phyloP scores from a whole-genome alignment of 768 basidiomycete genomes.

The Leucogyrophana mollusca region DNA sequence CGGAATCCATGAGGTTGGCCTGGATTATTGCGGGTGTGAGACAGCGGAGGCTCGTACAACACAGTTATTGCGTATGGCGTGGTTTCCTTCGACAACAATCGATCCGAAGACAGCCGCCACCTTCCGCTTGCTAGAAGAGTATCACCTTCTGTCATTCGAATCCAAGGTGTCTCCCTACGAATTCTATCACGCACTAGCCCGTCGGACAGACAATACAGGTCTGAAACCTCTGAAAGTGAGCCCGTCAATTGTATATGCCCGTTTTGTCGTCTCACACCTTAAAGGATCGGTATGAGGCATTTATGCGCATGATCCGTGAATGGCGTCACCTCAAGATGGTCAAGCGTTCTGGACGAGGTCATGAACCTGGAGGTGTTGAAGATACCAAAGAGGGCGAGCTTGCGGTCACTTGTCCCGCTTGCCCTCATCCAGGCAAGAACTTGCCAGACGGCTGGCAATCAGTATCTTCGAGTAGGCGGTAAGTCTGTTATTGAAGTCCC shows the following conservation, averaged over 20 bases:
- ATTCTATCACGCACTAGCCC: constrained; percentile 21
- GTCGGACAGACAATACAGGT: constrained; percentile 26
- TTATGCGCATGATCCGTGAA: constrained; percentile 17
- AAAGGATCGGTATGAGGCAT: constrained; percentile 16
- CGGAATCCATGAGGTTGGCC: constrained; percentile 16
- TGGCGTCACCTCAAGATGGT: constrained; percentile 16
- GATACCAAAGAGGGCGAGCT: constrained; percentile 22
- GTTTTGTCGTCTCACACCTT: too few species aligned
- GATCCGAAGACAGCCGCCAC: constrained; percentile 27
- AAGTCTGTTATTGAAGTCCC: background rate
- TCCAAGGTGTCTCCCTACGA: constrained; percentile 27
- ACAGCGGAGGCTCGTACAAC: constrained; percentile 1
- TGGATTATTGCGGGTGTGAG: constrained; percentile 13
- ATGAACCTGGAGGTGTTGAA: constrained; percentile 17
- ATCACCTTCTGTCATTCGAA: constrained; percentile 27
- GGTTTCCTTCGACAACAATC: constrained; percentile 7
- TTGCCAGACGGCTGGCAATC: constrained; percentile 18
- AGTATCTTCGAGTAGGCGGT: background rate
- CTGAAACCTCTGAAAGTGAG: constrained; percentile 1
- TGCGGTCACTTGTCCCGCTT: constrained; percentile 24
- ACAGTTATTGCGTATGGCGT: constrained; percentile 8
- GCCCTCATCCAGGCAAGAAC: constrained; percentile 27
- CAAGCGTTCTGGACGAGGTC: constrained; percentile 20
- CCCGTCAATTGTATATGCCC: background rate
- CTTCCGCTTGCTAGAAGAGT: constrained; percentile 20